Conservation (phyloP, 345 rosid species). For the Citrus maxima region DNA sequence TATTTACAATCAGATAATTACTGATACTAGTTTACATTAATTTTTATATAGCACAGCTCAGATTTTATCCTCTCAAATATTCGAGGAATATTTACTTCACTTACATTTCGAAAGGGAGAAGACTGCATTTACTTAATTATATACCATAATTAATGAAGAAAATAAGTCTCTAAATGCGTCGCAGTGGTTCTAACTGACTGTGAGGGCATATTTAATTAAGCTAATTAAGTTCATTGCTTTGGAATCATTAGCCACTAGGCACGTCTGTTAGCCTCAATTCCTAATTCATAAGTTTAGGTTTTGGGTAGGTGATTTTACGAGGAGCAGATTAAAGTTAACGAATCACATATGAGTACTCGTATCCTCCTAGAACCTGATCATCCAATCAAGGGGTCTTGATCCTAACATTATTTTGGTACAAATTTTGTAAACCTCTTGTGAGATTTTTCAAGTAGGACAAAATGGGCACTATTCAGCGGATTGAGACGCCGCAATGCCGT, state of each 20-base stretch:
- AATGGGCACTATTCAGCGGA: too few relatives aligned
- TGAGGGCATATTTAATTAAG: background rate
- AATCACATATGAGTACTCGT: background rate
- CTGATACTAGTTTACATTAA: accelerated
- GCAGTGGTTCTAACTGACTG: too few relatives aligned
- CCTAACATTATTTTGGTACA: too few relatives aligned
- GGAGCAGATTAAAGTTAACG: background rate
- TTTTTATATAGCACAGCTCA: accelerated
- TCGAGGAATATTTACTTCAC: too few relatives aligned
- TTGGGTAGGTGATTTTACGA: background rate
- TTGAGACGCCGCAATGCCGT: background rate
- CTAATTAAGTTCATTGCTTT: background rate
- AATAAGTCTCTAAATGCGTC: accelerated
- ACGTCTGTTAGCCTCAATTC: background rate
- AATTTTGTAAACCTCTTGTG: too few relatives aligned
- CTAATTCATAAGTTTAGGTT: background rate
- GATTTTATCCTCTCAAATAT: too few relatives aligned
- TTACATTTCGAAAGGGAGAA: accelerated
- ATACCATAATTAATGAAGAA: too few relatives aligned
- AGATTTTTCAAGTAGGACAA: too few relatives aligned
- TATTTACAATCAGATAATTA: too few relatives aligned
- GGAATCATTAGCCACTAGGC: background rate
- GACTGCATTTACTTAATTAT: accelerated
- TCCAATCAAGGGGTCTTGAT: too few relatives aligned
- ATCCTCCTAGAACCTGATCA: too few relatives aligned